These are phyloP conservation scores for Sicyos edulis DNA, from an alignment of 306 rosid species.

Conservation along the genomic window DNA sequence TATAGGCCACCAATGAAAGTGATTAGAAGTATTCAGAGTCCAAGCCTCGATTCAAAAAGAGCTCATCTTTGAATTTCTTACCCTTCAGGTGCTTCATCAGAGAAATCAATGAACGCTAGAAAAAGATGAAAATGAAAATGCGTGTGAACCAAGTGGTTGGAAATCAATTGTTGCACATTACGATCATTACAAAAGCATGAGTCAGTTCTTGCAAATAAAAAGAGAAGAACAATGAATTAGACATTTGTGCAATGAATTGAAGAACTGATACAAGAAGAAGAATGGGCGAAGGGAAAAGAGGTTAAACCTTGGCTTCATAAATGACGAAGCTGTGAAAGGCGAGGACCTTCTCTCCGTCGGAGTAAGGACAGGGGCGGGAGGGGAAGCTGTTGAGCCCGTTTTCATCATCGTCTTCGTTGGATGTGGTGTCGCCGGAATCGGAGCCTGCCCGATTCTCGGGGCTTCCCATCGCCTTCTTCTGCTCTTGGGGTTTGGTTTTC, in stretches of 20 bases:
- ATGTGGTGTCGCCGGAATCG: slow-evolving; percentile 32
- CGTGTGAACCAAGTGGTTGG: neutral
- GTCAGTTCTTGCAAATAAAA: neutral
- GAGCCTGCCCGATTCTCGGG: slow-evolving; percentile 31
- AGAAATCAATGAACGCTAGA: too few species aligned
- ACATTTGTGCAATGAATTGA: neutral
- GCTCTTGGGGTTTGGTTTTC: too few species aligned
- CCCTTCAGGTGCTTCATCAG: neutral
- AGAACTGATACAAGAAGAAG: neutral
- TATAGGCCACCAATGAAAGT: neutral
- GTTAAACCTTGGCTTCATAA: slow-evolving; percentile 64
- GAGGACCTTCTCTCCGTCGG: slow-evolving; percentile 51
- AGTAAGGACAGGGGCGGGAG: slow-evolving; percentile 38
- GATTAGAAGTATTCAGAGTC: neutral
- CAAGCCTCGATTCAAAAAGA: neutral
- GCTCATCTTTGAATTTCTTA: neutral
- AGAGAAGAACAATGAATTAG: neutral
- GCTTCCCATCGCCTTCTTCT: slow-evolving; percentile 34
- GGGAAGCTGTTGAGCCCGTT: slow-evolving; percentile 20
- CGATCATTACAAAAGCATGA: neutral
- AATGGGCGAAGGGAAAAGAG: neutral
- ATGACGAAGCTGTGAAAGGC: slow-evolving; percentile 36
- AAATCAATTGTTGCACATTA: neutral
- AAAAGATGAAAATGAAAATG: too few species aligned
- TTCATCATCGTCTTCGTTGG: slow-evolving; percentile 29